Conservation (phyloP, 2,329 filamentous ascomycete genomes). For the Thelonectria olida region DNA sequence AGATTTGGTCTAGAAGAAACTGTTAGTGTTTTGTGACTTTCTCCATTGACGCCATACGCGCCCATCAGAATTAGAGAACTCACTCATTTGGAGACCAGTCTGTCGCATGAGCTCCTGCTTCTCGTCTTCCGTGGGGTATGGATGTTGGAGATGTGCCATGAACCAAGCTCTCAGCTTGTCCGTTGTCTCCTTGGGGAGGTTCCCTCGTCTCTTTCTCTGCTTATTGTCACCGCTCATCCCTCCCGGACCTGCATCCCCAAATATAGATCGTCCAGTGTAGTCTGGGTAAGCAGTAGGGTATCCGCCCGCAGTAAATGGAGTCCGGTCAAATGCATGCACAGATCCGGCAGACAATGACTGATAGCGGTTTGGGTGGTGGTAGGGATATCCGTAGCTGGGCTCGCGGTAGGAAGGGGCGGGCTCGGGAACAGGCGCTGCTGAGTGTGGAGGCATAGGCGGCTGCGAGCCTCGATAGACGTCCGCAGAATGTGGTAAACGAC, state of each 20-base stretch:
- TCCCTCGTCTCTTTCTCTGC: conserved; percentile 76
- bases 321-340: conserved; percentile 53
- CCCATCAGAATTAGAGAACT: conserved; percentile 47
- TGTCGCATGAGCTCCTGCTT: conserved; percentile 82
- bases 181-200: conserved; percentile 90
- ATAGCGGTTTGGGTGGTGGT: conserved; percentile 54
- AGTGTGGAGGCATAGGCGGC: conserved; percentile 33
- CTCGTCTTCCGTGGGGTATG: conserved; percentile 88
- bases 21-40: conserved; percentile 24
- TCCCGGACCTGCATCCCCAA: conserved; percentile 50
- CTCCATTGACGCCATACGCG: background rate
- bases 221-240: conserved; percentile 55
- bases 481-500: conserved; percentile 43
- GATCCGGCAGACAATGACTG: conserved; percentile 59
- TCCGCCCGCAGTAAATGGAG: conserved; percentile 52
- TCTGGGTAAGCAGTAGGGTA: conserved; percentile 55
- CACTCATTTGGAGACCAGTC: conserved; percentile 82
- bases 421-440: conserved; percentile 44
- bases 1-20: conserved; percentile 67
- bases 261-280: conserved; percentile 47
- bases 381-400: conserved; percentile 48
- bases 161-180: conserved; percentile 86
- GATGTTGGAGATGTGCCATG: conserved; percentile 77
- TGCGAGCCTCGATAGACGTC: conserved; percentile 50
- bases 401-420: conserved; percentile 44